Evolutionary conservation across 768 basidiomycete species (phyloP).

Genomic region (Neoboletus subvelutipes): DNA sequence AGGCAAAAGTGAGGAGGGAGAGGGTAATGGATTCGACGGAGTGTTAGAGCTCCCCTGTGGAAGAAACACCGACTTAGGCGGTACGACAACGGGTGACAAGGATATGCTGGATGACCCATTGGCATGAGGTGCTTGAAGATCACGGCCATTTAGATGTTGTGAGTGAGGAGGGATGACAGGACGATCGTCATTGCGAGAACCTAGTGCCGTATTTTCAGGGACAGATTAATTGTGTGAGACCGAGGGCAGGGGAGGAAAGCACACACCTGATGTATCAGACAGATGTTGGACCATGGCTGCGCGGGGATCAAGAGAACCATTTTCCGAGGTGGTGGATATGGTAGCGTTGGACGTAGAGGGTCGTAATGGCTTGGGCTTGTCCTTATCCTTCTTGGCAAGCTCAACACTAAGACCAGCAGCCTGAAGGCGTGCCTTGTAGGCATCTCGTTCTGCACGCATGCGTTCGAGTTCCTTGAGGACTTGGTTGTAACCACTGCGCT

Average conservation of each 20-base stretch:
- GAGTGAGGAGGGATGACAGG: constrained; percentile 20
- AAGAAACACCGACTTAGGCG: constrained; percentile 25
- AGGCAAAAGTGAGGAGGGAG: constrained; percentile 20
- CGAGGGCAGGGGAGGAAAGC: neutral
- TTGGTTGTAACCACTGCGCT: constrained; percentile 75
- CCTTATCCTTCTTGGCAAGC: constrained; percentile 33
- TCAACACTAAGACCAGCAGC: constrained; percentile 41
- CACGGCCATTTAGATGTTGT: constrained; percentile 13
- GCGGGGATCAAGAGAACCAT: constrained; percentile 27
- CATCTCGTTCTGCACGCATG: constrained; percentile 76
- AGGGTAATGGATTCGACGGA: constrained; percentile 5
- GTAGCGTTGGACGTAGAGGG: constrained; percentile 26
- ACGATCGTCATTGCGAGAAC: constrained; percentile 21
- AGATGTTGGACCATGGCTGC: constrained; percentile 21
- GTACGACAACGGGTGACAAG: constrained; percentile 15
- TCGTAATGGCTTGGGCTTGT: constrained; percentile 15
- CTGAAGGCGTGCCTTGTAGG: constrained; percentile 40
- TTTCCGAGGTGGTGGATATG: constrained; percentile 19
- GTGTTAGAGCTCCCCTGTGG: constrained; percentile 9
- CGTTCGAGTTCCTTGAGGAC: constrained; percentile 85
- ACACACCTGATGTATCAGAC: constrained; percentile 38
- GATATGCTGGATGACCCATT: neutral
- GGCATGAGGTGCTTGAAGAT: constrained; percentile 6
- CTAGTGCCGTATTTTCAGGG: constrained; percentile 1
- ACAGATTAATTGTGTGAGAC: neutral